A percentile compares a stretch with the other conserved stretches of the same genome.
These are phyloP conservation scores for Porpolomopsis calyptriformis DNA, from an alignment of 768 basidiomycete species.

Conservation along the genomic window DNA sequence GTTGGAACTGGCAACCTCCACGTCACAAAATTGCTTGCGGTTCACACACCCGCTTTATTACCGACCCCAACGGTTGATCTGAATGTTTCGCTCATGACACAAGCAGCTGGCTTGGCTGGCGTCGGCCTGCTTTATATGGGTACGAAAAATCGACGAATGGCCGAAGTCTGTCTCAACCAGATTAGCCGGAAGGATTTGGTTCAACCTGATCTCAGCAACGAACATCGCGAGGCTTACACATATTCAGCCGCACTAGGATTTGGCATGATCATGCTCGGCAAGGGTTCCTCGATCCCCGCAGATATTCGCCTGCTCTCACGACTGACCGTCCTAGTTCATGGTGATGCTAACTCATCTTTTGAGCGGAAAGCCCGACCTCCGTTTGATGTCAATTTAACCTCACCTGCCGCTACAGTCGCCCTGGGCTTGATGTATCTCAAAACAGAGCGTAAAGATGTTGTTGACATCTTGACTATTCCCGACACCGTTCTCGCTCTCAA, in stretches of 20 bases:
- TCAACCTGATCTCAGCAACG: slow-evolving; percentile 75
- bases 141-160: slow-evolving; percentile 81
- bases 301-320: slow-evolving; percentile 61
- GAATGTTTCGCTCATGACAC: slow-evolving; percentile 82
- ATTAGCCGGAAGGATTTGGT: slow-evolving; percentile 69
- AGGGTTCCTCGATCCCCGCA: slow-evolving; percentile 67
- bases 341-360: slow-evolving; percentile 41
- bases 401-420: slow-evolving; percentile 83
- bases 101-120: slow-evolving; percentile 79
- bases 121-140: slow-evolving; percentile 87
- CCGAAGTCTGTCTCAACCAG: slow-evolving; percentile 82
- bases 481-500: slow-evolving; percentile 71
- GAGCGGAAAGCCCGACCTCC: slow-evolving; percentile 28
- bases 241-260: slow-evolving; percentile 83
- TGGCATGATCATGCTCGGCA: slow-evolving; percentile 94
- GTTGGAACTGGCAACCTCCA: slow-evolving; percentile 77
- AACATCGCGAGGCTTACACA: slow-evolving; percentile 87
- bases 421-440: slow-evolving; percentile 89
- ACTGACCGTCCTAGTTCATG: slow-evolving; percentile 66
- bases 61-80: slow-evolving; percentile 81
- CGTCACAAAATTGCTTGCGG: slow-evolving; percentile 83
- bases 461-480: slow-evolving; percentile 76
- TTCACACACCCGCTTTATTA: slow-evolving; percentile 87
- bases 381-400: slow-evolving; percentile 85
- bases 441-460: slow-evolving; percentile 75